A percentile compares a stretch with the other conserved stretches of the same genome.
Evolutionary conservation across 495 filamentous ascomycete species (phyloP).

Genomic region (Aspergillus indologenus): DNA sequence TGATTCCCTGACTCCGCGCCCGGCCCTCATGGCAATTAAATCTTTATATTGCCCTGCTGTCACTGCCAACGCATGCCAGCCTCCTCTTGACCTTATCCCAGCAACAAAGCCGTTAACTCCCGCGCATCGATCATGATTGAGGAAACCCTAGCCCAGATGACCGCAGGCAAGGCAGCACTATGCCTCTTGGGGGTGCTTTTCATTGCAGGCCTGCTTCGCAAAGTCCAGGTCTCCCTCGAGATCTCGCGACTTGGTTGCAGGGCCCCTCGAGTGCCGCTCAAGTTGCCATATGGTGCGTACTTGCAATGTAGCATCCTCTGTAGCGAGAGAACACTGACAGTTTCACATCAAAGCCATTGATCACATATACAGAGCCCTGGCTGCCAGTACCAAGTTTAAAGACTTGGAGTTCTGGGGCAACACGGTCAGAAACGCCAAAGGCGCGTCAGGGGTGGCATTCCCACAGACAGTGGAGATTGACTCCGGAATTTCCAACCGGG

Average conservation of each 20-base stretch:
- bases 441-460: constrained; percentile 22
- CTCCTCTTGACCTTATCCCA: background rate
- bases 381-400: constrained; percentile 46
- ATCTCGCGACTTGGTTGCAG: constrained; percentile 36
- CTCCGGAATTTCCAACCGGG: constrained; percentile 50
- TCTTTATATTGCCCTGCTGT: background rate
- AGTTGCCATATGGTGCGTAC: constrained; percentile 36
- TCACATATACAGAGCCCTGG: constrained; percentile 51
- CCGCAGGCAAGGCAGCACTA: constrained; percentile 24
- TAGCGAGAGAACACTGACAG: constrained; percentile 9
- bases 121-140: constrained; percentile 36
- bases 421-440: constrained; percentile 42
- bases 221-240: constrained; percentile 30
- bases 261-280: constrained; percentile 32
- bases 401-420: constrained; percentile 60
- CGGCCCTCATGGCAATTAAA: background rate
- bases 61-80: background rate
- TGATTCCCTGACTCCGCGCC: background rate
- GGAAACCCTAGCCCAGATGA: constrained; percentile 26
- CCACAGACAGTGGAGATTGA: constrained; percentile 59
- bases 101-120: constrained; percentile 1
- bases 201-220: constrained; percentile 26
- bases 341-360: constrained; percentile 53
- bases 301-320: background rate
- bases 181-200: constrained; percentile 28